Conservation (phyloP, 208 protist species). For the Trypanosoma melophagium region DNA sequence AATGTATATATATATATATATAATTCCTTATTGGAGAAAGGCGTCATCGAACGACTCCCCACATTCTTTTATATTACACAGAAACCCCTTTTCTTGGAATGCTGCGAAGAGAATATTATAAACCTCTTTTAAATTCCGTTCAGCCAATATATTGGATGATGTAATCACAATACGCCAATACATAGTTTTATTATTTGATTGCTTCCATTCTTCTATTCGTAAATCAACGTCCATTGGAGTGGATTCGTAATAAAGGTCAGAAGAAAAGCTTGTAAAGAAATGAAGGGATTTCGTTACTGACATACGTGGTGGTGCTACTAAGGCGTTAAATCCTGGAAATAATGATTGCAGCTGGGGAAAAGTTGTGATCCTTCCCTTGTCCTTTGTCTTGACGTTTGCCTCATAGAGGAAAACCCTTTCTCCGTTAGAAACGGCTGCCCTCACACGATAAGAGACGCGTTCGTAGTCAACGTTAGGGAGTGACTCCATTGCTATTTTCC, state of each 20-base stretch:
- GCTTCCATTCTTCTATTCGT: slow-evolving; percentile 44
- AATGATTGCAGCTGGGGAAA: slow-evolving; percentile 70
- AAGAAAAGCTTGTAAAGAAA: slow-evolving; percentile 19
- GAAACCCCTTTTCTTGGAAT: background rate
- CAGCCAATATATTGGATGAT: slow-evolving; percentile 48
- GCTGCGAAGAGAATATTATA: slow-evolving; percentile 4
- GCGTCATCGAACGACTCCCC: slow-evolving; percentile 7
- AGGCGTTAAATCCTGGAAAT: slow-evolving; percentile 72
- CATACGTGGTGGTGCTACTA: slow-evolving; percentile 30
- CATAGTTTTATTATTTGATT: slow-evolving; percentile 21
- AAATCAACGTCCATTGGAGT: slow-evolving; percentile 63
- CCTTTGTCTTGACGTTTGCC: slow-evolving; percentile 58
- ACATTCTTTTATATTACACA: slow-evolving; percentile 17
- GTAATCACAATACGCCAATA: slow-evolving; percentile 61
- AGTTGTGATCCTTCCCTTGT: slow-evolving; percentile 53
- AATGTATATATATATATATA: background rate
- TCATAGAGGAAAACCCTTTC: slow-evolving; percentile 54
- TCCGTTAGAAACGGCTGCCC: slow-evolving; percentile 35
- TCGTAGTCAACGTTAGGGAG: slow-evolving; percentile 86
- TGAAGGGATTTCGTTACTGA: slow-evolving; percentile 31
- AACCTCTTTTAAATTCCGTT: slow-evolving; percentile 35
- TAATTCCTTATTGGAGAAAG: slow-evolving; percentile 18
- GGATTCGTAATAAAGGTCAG: slow-evolving; percentile 56
- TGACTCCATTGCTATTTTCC: slow-evolving; percentile 71
- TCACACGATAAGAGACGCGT: slow-evolving; percentile 50